phyloP scores from a whole-genome alignment of 345 rosid species.

The Cardamine chenopodiifolia region DNA sequence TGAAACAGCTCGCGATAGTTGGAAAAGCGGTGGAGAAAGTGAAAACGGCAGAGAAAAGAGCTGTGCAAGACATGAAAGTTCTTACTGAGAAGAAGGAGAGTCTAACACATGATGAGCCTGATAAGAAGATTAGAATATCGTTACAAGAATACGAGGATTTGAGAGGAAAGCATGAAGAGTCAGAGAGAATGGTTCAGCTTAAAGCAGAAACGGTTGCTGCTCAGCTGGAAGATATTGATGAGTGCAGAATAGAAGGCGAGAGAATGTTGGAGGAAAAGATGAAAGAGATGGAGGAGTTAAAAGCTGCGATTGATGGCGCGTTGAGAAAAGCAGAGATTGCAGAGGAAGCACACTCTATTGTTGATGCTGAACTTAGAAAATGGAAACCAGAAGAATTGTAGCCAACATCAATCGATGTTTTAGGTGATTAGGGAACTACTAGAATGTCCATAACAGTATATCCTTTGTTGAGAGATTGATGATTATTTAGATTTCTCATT shows the following conservation, averaged over 20 bases:
- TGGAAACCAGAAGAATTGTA: constrained; percentile 52
- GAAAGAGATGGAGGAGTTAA: constrained; percentile 62
- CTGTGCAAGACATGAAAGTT: constrained; percentile 53
- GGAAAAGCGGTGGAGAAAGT: constrained; percentile 57
- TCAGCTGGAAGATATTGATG: constrained; percentile 55
- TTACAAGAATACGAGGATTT: constrained; percentile 55
- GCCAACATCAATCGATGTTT: constrained; percentile 12
- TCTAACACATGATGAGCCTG: constrained; percentile 35
- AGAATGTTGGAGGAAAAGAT: constrained; percentile 53
- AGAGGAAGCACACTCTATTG: constrained; percentile 61
- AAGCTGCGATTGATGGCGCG: constrained; percentile 64
- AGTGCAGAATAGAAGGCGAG: constrained; percentile 51
- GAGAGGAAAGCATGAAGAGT: constrained; percentile 59
- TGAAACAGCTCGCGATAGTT: constrained; percentile 52
- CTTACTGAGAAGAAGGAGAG: constrained; percentile 44
- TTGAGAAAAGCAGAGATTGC: constrained; percentile 70
- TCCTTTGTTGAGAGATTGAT: constrained; percentile 22
- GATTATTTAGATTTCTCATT: constrained; percentile 5
- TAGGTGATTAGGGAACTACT: constrained; percentile 35
- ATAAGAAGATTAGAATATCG: constrained; percentile 56
- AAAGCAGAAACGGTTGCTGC: constrained; percentile 55
- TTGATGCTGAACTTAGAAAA: constrained; percentile 68
- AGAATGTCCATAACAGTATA: constrained; percentile 29
- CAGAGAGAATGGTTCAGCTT: constrained; percentile 49
- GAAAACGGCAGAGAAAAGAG: constrained; percentile 56